Evolutionary conservation across 2,329 filamentous ascomycete species (phyloP), one percentile per base, ranked within the genome.

Genomic region (Daldinia sp.): DNA sequence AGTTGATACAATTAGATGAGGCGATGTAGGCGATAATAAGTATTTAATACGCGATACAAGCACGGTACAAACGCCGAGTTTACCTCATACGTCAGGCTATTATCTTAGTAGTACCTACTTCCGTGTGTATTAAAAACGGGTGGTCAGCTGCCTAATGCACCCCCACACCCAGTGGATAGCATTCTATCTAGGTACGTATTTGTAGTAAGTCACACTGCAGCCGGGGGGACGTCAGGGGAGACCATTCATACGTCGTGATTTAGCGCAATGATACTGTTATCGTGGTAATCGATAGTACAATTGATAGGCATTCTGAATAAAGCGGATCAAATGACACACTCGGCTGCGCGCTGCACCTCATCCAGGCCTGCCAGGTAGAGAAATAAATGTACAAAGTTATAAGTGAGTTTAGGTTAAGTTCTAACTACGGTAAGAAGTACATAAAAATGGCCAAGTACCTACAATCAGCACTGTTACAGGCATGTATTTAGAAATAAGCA

Each of bases 291-390:
- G 66, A 66, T 68, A 67, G 55, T 17, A 49, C 13, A 50, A 56
- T 57, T 64, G 67, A 68, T 68, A 67, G 65, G 67, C 53, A 39
- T 58, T 47, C 43, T 35, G n/a, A 37, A 32, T 39, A 49, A 55
- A 47, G 49, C 48, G 66, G 66, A 64, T 68, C 66, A 67, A 70
- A 70, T 70, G 68, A 70, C 66, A 70, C 63, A 67, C 61, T 61
- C 56, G 23, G 37, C 39, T 53, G 60, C 54, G 58, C 35, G 32
- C 34, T 56, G 62, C 54, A 63, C 49, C 63, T 58, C 63, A 59
- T 52, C 43, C 41, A n/a, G n/a, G n/a, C n/a, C n/a, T n/a, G n/a
- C n/a, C n/a, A n/a, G n/a, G n/a, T n/a, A n/a, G n/a, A n/a, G n/a
- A n/a, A n/a, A n/a, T n/a, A n/a, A n/a, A n/a, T n/a, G n/a, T n/a